phyloP scores from a whole-genome alignment of 257 asterid genomes.

The Solanum ossicruentum region DNA sequence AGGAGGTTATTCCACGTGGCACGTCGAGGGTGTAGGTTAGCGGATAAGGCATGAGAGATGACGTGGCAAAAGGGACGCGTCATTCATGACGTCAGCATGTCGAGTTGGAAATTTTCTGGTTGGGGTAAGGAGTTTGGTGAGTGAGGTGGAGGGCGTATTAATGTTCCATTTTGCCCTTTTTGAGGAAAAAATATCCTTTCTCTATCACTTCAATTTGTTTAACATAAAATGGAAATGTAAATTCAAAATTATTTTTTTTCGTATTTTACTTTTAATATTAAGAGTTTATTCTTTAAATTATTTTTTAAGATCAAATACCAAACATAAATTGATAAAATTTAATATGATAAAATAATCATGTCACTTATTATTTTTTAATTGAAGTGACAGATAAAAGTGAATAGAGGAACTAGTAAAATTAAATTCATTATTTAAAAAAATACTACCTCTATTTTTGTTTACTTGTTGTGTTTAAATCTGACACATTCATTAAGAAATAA shows the following conservation, averaged over 20 bases:
- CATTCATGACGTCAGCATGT: slow-evolving; percentile 1
- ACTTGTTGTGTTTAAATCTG: no score
- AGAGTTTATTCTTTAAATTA: no score
- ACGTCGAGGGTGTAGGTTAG: not conserved
- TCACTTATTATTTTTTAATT: no score
- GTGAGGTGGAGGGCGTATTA: not conserved
- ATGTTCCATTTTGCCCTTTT: not conserved
- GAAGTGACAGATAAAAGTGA: no score
- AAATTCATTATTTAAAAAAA: no score
- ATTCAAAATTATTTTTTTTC: not conserved
- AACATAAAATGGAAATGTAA: not conserved
- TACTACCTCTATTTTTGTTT: no score
- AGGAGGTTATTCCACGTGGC: slow-evolving; percentile 7
- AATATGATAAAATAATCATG: no score
- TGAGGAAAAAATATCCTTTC: not conserved
- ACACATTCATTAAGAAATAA: no score
- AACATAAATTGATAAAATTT: no score
- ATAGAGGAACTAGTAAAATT: no score
- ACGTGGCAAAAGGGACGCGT: not conserved
- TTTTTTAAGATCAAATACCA: no score
- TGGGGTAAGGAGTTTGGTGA: not conserved
- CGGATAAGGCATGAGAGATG: slow-evolving; percentile 17
- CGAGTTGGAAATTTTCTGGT: not conserved
- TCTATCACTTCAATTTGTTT: not conserved
- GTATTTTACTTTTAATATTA: no score